A percentile compares a stretch with the other conserved stretches of the same genome.
phyloP scores from a whole-genome alignment of 2,329 filamentous ascomycete genomes.

The Pseudogymnoascus sp. region DNA sequence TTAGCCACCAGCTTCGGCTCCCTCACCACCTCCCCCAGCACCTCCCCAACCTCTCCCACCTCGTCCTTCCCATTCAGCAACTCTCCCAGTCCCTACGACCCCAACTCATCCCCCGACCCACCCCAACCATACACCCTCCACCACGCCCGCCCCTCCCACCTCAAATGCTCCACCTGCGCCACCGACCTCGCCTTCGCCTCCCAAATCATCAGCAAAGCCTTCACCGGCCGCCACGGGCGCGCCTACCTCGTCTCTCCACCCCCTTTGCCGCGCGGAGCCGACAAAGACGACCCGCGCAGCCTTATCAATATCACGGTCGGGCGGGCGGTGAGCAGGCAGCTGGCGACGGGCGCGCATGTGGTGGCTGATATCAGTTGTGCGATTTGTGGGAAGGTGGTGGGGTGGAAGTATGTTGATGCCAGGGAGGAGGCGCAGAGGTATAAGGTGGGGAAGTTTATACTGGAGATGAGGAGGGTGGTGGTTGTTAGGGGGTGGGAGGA shows the following conservation, averaged over 20 bases:
- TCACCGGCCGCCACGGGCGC: conserved; percentile 56
- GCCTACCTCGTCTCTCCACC: conserved; percentile 49
- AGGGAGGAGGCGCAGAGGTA: conserved; percentile 51
- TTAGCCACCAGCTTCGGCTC: not conserved
- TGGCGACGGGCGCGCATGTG: conserved; percentile 55
- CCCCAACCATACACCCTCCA: conserved; percentile 25
- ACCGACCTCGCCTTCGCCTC: conserved; percentile 51
- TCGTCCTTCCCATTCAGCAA: not conserved
- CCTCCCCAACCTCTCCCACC: not conserved
- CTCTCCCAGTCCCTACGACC: not conserved
- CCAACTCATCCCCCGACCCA: not conserved
- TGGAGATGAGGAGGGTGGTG: conserved; percentile 52
- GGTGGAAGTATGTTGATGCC: conserved; percentile 62
- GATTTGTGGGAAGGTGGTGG: conserved; percentile 47
- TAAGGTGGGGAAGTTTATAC: conserved; percentile 61
- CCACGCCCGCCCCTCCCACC: conserved; percentile 42
- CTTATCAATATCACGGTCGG: conserved; percentile 50
- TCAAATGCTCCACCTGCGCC: conserved; percentile 51
- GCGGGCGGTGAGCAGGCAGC: conserved; percentile 44
- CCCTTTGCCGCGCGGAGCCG: conserved; percentile 21
- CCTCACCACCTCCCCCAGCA: not conserved
- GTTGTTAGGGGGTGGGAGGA: conserved; percentile 48
- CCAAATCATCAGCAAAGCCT: conserved; percentile 58
- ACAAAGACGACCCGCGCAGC: not conserved
- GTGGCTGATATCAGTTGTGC: conserved; percentile 55